Evolutionary conservation across 306 rosid genomes (phyloP), one percentile per base, ranked within the genome.

Genomic region (Herpetospermum pedunculosum): DNA sequence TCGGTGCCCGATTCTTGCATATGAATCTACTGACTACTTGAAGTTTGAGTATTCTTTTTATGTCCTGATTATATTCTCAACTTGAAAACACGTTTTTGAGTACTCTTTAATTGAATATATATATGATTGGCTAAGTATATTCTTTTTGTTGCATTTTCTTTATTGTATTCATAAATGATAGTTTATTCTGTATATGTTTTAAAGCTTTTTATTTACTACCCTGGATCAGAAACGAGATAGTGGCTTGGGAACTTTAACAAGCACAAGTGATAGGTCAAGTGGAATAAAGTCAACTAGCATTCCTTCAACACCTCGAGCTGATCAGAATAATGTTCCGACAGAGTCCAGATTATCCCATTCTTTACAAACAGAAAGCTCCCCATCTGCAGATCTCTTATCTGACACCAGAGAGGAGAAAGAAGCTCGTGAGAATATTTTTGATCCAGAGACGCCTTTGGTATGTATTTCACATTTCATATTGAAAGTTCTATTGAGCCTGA

Each of bases 301-400:
- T 43, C 97, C 98, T 72, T 91, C 98, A 52, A 94, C 98, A 48
- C 97, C 98, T 78, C 97, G 85, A 81, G 90, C 88, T 65, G 97
- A 89, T 84, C 84, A 79, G 64, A 82, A 83, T 28, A 86, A 88
- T 83, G 77, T 74, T 77, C 88, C 84, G 62, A 55, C 81, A 52
- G 98, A 89, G 58, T 80, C 91, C 63, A 85, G 96, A 79, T 81
- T 81, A 73, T 89, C 95, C 32, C 88, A 83, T 84, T 89, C 97
- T 77, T 77, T 82, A 76, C 88, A 79, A 58, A 78, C 88, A 47
- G 98, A 88, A 83, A 90, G 88, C 84, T 88, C 91, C 84, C 90
- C 89, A 50, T 84, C 90, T 63, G 92, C 77, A 15, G 97, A 91
- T 81, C 80, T 80, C 80, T 57, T 89, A 79, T 81, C 85, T 6